Conservation (phyloP, 495 filamentous ascomycete genomes). For the Neohortaea acidophila region DNA sequence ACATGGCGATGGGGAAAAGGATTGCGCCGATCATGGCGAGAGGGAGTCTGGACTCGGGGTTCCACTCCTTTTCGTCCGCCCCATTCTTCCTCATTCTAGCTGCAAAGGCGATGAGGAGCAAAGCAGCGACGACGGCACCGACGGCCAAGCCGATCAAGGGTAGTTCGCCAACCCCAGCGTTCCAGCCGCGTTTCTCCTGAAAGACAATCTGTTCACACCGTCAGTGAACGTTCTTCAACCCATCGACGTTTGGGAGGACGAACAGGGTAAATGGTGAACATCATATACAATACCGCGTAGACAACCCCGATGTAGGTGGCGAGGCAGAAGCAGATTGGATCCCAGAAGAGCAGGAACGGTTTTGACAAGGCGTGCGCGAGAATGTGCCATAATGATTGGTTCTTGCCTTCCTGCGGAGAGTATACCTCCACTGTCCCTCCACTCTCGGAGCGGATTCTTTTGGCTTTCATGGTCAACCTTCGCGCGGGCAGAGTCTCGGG, state of each 20-base stretch:
- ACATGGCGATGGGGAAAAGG: conserved; percentile 38
- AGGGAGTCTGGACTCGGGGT: conserved; percentile 6
- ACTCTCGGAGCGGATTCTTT: conserved; percentile 26
- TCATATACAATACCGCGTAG: conserved; percentile 44
- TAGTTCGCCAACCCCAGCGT: conserved; percentile 34
- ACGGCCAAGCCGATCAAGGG: conserved; percentile 36
- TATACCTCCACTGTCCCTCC: conserved; percentile 31
- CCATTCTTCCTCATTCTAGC: conserved; percentile 32
- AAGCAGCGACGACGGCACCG: conserved; percentile 31
- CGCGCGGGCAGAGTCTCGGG: conserved; percentile 27
- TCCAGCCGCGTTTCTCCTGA: conserved; percentile 38
- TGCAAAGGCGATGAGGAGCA: conserved; percentile 27
- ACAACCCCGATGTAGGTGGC: conserved; percentile 38
- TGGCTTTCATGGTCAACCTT: conserved; percentile 21
- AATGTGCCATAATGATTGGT: conserved; percentile 28
- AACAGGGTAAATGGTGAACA: conserved; percentile 38
- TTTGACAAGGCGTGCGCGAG: conserved; percentile 35
- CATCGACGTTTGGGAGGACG: background rate
- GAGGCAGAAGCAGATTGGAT: conserved; percentile 29
- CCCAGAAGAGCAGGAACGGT: conserved; percentile 32
- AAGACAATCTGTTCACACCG: conserved; percentile 33
- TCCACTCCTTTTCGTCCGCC: conserved; percentile 13
- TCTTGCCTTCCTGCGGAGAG: conserved; percentile 28
- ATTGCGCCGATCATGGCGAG: conserved; percentile 40
- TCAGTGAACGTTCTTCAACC: background rate